Conservation (phyloP, 352 stramenopile genomes). For the Pythium brassicae region DNA sequence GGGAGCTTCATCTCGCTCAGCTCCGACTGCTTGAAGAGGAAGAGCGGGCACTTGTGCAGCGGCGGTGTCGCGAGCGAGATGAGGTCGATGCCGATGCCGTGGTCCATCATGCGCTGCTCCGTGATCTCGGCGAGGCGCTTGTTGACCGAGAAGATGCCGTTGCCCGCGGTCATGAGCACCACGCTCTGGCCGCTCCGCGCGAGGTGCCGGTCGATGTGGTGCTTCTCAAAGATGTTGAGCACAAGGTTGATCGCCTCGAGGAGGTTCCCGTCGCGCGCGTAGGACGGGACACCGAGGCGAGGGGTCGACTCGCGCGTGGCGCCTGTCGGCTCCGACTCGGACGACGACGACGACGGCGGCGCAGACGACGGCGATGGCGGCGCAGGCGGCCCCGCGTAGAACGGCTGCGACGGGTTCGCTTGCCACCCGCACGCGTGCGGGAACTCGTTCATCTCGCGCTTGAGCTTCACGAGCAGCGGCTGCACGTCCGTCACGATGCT, state of each 20-base stretch:
- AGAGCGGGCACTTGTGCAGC: conserved; percentile 97
- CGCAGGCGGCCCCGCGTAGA: too few relatives aligned
- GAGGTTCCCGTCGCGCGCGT: conserved; percentile 90
- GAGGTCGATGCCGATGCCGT: conserved; percentile 98
- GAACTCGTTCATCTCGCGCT: conserved; percentile 76
- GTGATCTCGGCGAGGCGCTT: conserved; percentile 95
- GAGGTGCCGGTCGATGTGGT: conserved; percentile 97
- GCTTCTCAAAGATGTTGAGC: conserved; percentile 98
- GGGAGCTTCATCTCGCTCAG: conserved; percentile 54
- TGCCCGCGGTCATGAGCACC: conserved; percentile 93
- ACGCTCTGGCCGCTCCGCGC: conserved; percentile 94
- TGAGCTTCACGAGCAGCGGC: conserved; percentile 63
- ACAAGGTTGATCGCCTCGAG: conserved; percentile 98
- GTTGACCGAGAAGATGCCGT: conserved; percentile 97
- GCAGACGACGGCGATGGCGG: too few relatives aligned
- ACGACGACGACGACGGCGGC: not conserved
- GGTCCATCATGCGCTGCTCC: conserved; percentile 99
- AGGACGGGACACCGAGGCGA: conserved; percentile 51
- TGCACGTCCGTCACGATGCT: conserved; percentile 65
- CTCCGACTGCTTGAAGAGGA: conserved; percentile 92
- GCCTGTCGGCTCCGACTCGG: conserved; percentile 5
- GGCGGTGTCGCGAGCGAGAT: conserved; percentile 93
- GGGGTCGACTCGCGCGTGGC: conserved; percentile 4
- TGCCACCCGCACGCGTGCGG: conserved; percentile 64
- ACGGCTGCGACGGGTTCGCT: conserved; percentile 15